Conservation (phyloP, 2,329 filamentous ascomycete species). For the Phaeophleospora eucalypticola region DNA sequence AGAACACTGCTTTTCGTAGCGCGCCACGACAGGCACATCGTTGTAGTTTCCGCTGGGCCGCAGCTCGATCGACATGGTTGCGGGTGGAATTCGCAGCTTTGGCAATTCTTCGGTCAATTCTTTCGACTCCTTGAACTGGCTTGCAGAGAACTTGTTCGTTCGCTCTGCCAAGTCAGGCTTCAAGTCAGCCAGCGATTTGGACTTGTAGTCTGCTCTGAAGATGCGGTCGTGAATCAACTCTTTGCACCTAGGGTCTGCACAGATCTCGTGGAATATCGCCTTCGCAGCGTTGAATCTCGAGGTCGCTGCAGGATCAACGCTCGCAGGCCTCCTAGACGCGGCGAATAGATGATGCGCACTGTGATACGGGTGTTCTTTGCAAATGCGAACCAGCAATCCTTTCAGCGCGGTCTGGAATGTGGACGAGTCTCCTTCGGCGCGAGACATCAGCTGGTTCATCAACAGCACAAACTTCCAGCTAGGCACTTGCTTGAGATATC, state of each 20-base stretch:
- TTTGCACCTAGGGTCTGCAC: slow-evolving; percentile 48
- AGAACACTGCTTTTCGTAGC: slow-evolving; percentile 69
- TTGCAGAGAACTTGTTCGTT: slow-evolving; percentile 50
- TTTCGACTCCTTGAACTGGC: slow-evolving; percentile 59
- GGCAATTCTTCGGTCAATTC: slow-evolving; percentile 56
- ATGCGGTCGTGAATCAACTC: slow-evolving; percentile 63
- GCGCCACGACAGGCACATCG: slow-evolving; percentile 66
- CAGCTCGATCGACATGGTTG: slow-evolving; percentile 80
- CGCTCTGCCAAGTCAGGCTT: slow-evolving; percentile 52
- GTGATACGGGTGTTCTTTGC: slow-evolving; percentile 89
- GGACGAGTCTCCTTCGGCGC: slow-evolving; percentile 66
- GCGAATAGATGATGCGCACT: slow-evolving; percentile 97
- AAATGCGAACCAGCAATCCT: slow-evolving; percentile 74
- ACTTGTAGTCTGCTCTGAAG: slow-evolving; percentile 67
- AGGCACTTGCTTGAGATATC: slow-evolving; percentile 68
- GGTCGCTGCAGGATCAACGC: slow-evolving; percentile 66
- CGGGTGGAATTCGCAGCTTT: slow-evolving; percentile 71
- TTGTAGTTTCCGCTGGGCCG: slow-evolving; percentile 71
- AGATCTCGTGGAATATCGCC: slow-evolving; percentile 60
- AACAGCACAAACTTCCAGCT: slow-evolving; percentile 87
- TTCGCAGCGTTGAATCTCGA: slow-evolving; percentile 71
- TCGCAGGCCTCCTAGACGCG: slow-evolving; percentile 55
- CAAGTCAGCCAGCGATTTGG: slow-evolving; percentile 58
- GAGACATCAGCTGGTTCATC: slow-evolving; percentile 96
- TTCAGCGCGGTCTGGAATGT: slow-evolving; percentile 74